These are phyloP conservation scores for Conringia planisiliqua DNA, from an alignment of 345 rosid genomes.

Conservation along the genomic window DNA sequence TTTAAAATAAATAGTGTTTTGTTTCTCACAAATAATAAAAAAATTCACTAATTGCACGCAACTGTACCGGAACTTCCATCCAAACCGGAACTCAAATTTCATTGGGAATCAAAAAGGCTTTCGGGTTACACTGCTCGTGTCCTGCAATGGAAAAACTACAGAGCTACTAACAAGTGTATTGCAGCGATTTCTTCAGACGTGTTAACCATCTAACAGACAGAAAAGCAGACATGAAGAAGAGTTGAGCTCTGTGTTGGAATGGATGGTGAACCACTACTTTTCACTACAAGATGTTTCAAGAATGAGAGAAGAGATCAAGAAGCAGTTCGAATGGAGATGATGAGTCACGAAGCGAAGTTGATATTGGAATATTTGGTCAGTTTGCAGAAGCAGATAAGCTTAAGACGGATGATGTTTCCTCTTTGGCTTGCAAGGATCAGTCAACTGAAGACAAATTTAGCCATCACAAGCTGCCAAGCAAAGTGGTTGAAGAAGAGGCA, in stretches of 20 bases:
- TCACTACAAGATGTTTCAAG: slow-evolving; percentile 92
- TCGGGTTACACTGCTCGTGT: slow-evolving; percentile 69
- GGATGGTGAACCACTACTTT: slow-evolving; percentile 84
- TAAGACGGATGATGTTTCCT: slow-evolving; percentile 5
- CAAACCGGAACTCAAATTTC: background rate
- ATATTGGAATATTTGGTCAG: slow-evolving; percentile 40
- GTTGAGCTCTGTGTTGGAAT: slow-evolving; percentile 58
- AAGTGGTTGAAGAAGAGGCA: slow-evolving; percentile 31
- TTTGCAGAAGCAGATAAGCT: slow-evolving; percentile 40
- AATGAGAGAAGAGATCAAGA: slow-evolving; percentile 71
- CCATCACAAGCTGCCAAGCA: slow-evolving; percentile 27
- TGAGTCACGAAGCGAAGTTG: slow-evolving; percentile 59
- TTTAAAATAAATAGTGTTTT: background rate
- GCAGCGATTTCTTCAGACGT: slow-evolving; percentile 58
- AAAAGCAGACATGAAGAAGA: slow-evolving; percentile 55
- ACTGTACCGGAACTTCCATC: background rate
- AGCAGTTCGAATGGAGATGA: slow-evolving; percentile 68
- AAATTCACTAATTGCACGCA: background rate
- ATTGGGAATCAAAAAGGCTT: slow-evolving; percentile 45
- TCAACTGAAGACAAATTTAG: slow-evolving; percentile 4
- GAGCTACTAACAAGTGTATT: slow-evolving; percentile 48
- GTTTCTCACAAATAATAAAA: background rate
- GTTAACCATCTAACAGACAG: slow-evolving; percentile 58
- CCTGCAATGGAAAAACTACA: slow-evolving; percentile 77
- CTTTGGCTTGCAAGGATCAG: slow-evolving; percentile 25